A percentile compares a stretch with the other conserved stretches of the same genome.
Evolutionary conservation across 75 land plant species (phyloP).

Genomic region (Pseudotsuga menziesii): DNA sequence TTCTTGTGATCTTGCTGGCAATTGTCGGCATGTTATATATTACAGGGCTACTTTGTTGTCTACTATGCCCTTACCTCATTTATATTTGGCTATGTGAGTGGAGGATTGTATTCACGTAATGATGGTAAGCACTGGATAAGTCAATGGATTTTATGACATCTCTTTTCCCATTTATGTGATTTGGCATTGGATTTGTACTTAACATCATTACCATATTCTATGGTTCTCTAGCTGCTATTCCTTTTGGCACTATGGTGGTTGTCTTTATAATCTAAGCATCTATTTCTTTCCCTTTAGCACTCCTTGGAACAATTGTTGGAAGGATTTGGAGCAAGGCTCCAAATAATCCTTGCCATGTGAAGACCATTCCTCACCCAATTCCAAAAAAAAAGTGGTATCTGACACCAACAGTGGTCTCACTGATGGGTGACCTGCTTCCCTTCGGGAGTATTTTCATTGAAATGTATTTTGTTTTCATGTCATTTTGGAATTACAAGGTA

Average conservation of each 20-base stretch:
- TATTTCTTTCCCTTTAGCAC: too few relatives aligned
- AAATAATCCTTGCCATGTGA: slow-evolving; percentile 94
- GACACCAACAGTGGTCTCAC: slow-evolving; percentile 82
- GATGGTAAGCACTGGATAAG: slow-evolving; percentile 95
- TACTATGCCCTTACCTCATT: slow-evolving; percentile 21
- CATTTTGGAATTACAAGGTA: slow-evolving; percentile 99
- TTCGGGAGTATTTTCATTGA: slow-evolving; percentile 99
- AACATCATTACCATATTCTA: too few relatives aligned
- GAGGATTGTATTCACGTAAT: slow-evolving; percentile 20
- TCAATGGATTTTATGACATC: slow-evolving; percentile 95
- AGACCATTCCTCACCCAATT: slow-evolving; percentile 96
- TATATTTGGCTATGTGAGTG: slow-evolving; percentile 22
- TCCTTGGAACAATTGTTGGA: slow-evolving; percentile 19
- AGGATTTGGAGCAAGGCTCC: slow-evolving; percentile 98
- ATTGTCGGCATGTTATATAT: neutral
- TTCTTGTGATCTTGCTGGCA: slow-evolving; percentile 21
- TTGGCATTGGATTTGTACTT: too few relatives aligned
- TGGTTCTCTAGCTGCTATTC: slow-evolving; percentile 72
- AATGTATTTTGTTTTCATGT: slow-evolving; percentile 98
- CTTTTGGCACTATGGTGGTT: slow-evolving; percentile 16
- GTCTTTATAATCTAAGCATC: too few relatives aligned
- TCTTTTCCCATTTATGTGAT: slow-evolving; percentile 14
- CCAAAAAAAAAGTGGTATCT: slow-evolving; percentile 99
- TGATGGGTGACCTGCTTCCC: slow-evolving; percentile 92
- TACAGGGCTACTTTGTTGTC: slow-evolving; percentile 11